Evolutionary conservation across 164 flowering plant species (phyloP).

Genomic region (Santalum album): DNA sequence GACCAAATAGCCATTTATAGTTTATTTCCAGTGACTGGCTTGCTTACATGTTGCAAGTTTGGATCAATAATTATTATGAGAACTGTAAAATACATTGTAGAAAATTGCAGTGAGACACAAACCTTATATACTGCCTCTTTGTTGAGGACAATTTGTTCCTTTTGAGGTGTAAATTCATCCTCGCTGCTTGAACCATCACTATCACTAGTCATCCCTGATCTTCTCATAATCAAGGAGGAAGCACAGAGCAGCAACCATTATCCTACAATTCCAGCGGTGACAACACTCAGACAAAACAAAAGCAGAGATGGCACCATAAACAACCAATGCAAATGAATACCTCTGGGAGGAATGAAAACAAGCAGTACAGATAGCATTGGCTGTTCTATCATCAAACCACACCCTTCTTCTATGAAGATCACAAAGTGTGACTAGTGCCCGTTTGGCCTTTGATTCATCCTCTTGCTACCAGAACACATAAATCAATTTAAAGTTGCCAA

Average conservation of each 20-base stretch:
- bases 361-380: constrained; percentile 75
- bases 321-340: not conserved
- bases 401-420: constrained; percentile 82
- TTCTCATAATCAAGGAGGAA: constrained; percentile 89
- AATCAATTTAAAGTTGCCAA: not conserved
- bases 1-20: too few species aligned
- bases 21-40: too few species aligned
- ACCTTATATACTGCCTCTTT: too few species aligned
- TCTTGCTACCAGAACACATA: constrained; percentile 40
- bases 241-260: constrained; percentile 69
- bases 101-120: too few species aligned
- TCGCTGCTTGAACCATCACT: constrained; percentile 36
- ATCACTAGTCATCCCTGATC: constrained; percentile 49
- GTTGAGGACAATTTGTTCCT: too few species aligned
- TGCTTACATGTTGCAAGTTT: too few species aligned
- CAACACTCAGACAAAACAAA: not conserved
- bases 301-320: not conserved
- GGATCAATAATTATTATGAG: too few species aligned
- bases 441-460: constrained; percentile 71
- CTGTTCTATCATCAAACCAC: constrained; percentile 93
- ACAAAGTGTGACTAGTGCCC: constrained; percentile 65
- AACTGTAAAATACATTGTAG: too few species aligned
- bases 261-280: constrained; percentile 28
- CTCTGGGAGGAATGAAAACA: constrained; percentile 73
- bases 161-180: too few species aligned